Conservation (phyloP, 331 rosid species). For the Telfairia occidentalis region DNA sequence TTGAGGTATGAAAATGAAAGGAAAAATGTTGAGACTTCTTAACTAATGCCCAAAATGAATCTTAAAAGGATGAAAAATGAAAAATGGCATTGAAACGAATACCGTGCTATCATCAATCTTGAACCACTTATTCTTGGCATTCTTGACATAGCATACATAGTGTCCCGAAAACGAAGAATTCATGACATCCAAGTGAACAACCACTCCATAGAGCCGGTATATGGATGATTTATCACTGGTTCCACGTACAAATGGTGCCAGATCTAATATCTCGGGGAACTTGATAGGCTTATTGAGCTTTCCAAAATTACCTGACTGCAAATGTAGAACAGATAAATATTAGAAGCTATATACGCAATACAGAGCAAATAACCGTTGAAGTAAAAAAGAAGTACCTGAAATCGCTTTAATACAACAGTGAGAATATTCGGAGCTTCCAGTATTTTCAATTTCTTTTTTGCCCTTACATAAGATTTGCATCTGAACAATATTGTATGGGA, state of each 20-base stretch:
- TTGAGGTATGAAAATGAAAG: background rate
- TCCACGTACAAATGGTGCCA: conserved; percentile 84
- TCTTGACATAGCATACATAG: conserved; percentile 89
- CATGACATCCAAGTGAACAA: conserved; percentile 90
- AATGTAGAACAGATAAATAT: background rate
- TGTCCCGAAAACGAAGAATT: conserved; percentile 95
- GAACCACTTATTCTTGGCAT: conserved; percentile 85
- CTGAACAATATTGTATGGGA: conserved; percentile 24
- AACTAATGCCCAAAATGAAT: background rate
- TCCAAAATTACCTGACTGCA: conserved; percentile 93
- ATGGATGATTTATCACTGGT: conserved; percentile 81
- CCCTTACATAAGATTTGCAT: conserved; percentile 90
- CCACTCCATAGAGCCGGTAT: conserved; percentile 77
- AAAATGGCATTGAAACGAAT: conserved; percentile 4
- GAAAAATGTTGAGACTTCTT: background rate
- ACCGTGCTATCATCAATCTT: conserved; percentile 90
- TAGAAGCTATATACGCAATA: conserved; percentile 2
- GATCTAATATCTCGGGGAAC: conserved; percentile 71
- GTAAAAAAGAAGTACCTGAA: conserved; percentile 51
- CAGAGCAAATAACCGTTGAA: conserved; percentile 3
- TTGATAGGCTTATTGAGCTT: conserved; percentile 84
- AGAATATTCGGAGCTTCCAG: conserved; percentile 95
- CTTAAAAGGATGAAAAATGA: background rate
- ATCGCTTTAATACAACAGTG: conserved; percentile 88
- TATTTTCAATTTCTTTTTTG: conserved; percentile 85